Evolutionary conservation across 768 basidiomycete species (phyloP).

Genomic region (Chlorophyllum brunneum): DNA sequence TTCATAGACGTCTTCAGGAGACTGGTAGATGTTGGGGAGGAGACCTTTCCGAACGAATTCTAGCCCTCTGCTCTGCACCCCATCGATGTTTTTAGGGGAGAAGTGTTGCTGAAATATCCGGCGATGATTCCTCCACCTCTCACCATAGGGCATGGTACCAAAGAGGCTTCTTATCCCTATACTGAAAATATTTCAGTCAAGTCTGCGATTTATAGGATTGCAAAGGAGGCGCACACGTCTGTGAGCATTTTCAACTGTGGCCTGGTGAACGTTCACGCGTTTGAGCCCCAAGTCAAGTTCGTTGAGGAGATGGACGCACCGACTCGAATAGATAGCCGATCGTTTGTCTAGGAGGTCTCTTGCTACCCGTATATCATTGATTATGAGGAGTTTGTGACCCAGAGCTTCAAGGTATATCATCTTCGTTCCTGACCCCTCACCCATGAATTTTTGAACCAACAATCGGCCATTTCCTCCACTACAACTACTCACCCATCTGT

Average conservation of each 20-base stretch:
- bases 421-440: background rate
- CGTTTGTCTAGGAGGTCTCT: conserved; percentile 26
- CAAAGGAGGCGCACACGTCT: background rate
- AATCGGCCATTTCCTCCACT: background rate
- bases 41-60: conserved; percentile 9
- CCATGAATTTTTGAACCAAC: background rate
- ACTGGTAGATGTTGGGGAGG: conserved; percentile 5
- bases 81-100: conserved; percentile 1
- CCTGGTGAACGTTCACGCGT: background rate
- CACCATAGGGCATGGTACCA: conserved; percentile 12
- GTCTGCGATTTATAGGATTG: background rate
- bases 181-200: background rate
- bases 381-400: conserved; percentile 23
- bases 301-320: background rate
- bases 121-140: conserved; percentile 13
- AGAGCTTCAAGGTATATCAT: conserved; percentile 23
- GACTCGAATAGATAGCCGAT: conserved; percentile 25
- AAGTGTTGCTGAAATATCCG: conserved; percentile 15
- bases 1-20: conserved; percentile 8
- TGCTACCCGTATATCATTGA: conserved; percentile 23
- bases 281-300: background rate
- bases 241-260: conserved; percentile 8
- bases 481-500: background rate
- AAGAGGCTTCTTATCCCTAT: conserved; percentile 8
- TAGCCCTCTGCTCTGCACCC: conserved; percentile 7